Percentiles rank a stretch among this genome's conserved stretches.
These are phyloP conservation scores for Sarocladium strictum DNA, from an alignment of 2,329 filamentous ascomycete species.

Conservation along the genomic window DNA sequence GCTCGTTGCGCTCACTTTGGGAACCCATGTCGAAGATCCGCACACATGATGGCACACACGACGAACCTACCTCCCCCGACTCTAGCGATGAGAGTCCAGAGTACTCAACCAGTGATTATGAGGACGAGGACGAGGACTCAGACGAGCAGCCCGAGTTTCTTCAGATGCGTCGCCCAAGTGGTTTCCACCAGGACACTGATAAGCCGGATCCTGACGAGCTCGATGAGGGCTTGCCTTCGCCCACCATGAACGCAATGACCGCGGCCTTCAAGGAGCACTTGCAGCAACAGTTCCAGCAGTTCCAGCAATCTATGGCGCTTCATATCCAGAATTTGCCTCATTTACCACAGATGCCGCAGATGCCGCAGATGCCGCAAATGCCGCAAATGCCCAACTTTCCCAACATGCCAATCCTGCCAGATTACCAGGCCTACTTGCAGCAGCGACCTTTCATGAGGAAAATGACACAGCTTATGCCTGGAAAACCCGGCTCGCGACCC, in stretches of 20 bases:
- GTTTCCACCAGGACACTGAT: conserved; percentile 12
- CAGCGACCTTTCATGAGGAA: conserved; percentile 60
- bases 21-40: conserved; percentile 39
- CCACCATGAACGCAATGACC: conserved; percentile 57
- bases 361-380: conserved; percentile 62
- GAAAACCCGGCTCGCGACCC: conserved; percentile 47
- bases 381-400: conserved; percentile 47
- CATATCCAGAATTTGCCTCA: conserved; percentile 53
- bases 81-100: conserved; percentile 37
- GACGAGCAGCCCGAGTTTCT: conserved; percentile 28
- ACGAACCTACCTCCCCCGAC: conserved; percentile 33
- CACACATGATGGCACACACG: conserved; percentile 26
- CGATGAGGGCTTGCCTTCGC: conserved; percentile 26
- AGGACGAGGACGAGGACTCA: conserved; percentile 28
- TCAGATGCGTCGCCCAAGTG: conserved; percentile 28
- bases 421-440: conserved; percentile 64
- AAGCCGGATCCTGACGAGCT: conserved; percentile 25
- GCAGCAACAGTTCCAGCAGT: conserved; percentile 66
- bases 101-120: conserved; percentile 39
- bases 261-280: conserved; percentile 69
- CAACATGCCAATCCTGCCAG: conserved; percentile 59
- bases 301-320: conserved; percentile 65
- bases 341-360: conserved; percentile 52
- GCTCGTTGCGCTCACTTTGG: conserved; percentile 63
- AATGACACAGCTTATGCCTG: conserved; percentile 67